phyloP scores from a whole-genome alignment of 257 asterid genomes.

The Schizonepeta tenuifolia region DNA sequence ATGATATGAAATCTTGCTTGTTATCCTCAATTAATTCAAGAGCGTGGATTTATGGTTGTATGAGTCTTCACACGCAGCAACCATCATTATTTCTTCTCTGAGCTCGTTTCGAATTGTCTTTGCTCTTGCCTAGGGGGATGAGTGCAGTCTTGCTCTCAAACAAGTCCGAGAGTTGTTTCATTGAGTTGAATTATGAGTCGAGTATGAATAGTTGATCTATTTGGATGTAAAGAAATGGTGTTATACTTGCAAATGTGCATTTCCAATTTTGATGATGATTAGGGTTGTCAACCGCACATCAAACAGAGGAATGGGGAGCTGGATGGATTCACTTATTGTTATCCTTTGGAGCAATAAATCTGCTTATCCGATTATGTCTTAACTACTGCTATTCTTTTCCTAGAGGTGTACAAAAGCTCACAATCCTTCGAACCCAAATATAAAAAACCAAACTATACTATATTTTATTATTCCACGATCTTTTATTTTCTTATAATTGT shows the following conservation, averaged over 20 bases:
- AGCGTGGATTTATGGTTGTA: conserved; percentile 4
- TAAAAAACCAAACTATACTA: too few relatives aligned
- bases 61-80: background rate
- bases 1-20: background rate
- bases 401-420: background rate
- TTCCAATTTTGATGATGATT: background rate
- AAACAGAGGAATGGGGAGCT: conserved; percentile 8
- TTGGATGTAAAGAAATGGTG: background rate
- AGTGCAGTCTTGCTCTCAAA: too few relatives aligned
- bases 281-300: background rate
- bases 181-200: background rate
- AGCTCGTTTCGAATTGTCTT: background rate
- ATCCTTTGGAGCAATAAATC: conserved; percentile 17
- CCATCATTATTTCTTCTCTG: background rate
- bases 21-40: background rate
- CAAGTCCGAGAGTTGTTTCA: background rate
- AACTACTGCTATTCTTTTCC: conserved; percentile 3
- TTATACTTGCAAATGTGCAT: background rate
- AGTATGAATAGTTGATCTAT: background rate
- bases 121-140: too few relatives aligned
- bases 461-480: too few relatives aligned
- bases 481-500: too few relatives aligned
- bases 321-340: conserved; percentile 33
- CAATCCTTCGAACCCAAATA: too few relatives aligned
- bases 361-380: conserved; percentile 17